These are phyloP conservation scores for Medicago truncatula DNA, from an alignment of 306 rosid genomes.

Conservation along the genomic window DNA sequence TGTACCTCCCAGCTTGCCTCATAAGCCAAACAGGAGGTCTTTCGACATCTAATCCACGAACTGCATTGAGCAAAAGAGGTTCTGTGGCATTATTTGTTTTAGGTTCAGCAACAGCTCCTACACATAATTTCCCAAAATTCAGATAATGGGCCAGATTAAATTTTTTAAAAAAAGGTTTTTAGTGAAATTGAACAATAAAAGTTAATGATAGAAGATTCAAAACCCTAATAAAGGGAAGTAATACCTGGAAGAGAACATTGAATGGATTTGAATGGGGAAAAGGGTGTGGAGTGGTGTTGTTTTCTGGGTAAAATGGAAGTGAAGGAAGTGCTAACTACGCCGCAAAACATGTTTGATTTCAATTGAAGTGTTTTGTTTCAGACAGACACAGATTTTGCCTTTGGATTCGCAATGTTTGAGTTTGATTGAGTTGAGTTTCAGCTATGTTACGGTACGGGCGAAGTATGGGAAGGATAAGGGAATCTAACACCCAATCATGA, in stretches of 20 bases:
- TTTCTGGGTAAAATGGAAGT: constrained; percentile 44
- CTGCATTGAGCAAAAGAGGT: constrained; percentile 86
- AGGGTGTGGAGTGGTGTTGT: constrained; percentile 29
- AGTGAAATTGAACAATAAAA: neutral
- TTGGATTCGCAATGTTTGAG: neutral
- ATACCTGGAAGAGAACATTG: constrained; percentile 74
- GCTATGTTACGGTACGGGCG: neutral
- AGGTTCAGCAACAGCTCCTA: constrained; percentile 78
- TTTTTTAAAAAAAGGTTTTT: too few relatives aligned
- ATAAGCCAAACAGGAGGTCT: constrained; percentile 99
- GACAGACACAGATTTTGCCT: neutral
- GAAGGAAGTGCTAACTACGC: constrained; percentile 40
- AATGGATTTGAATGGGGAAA: constrained; percentile 48
- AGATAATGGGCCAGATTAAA: neutral
- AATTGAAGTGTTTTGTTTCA: neutral
- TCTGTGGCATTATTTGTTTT: constrained; percentile 57
- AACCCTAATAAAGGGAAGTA: constrained; percentile 34
- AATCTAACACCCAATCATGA: constrained; percentile 6
- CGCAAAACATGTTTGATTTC: constrained; percentile 56
- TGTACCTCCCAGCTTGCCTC: constrained; percentile 99
- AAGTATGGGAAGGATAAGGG: constrained; percentile 25
- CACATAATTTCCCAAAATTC: constrained; percentile 37
- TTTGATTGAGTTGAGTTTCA: neutral
- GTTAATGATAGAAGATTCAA: neutral
- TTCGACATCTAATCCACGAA: constrained; percentile 56